These are phyloP conservation scores for Senna siamea DNA, from an alignment of 306 rosid species.

Conservation along the genomic window DNA sequence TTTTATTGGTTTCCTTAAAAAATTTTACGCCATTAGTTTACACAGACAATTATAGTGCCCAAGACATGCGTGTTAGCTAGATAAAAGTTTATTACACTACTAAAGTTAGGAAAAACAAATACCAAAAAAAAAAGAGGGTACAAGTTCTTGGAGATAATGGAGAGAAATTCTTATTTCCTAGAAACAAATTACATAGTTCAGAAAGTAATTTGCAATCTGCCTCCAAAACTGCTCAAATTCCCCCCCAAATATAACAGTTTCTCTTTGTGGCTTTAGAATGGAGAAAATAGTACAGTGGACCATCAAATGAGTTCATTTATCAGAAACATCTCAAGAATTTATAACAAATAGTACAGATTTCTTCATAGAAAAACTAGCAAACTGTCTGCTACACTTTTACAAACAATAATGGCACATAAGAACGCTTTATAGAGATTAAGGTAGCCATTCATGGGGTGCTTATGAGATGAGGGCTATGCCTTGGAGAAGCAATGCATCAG, in stretches of 20 bases:
- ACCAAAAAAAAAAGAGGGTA: not conserved
- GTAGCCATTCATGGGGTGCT: constrained; percentile 16
- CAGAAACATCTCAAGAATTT: constrained; percentile 14
- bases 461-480: constrained; percentile 74
- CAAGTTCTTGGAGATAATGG: not conserved
- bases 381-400: constrained; percentile 41
- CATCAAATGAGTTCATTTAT: constrained; percentile 30
- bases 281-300: not conserved
- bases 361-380: constrained; percentile 32
- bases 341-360: constrained; percentile 31
- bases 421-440: constrained; percentile 10
- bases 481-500: constrained; percentile 69
- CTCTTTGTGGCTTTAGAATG: not conserved
- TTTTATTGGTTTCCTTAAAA: not conserved
- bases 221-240: not conserved
- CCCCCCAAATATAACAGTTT: not conserved
- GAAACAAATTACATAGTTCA: not conserved
- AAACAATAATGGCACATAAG: constrained; percentile 7
- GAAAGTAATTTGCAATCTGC: not conserved
- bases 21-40: not conserved
- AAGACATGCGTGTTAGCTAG: too few relatives aligned
- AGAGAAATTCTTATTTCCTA: not conserved
- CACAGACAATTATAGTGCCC: not conserved
- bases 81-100: not conserved
- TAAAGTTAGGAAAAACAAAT: not conserved